Conservation (phyloP, 2,329 filamentous ascomycete genomes). For the Tolypocladium capitatum region DNA sequence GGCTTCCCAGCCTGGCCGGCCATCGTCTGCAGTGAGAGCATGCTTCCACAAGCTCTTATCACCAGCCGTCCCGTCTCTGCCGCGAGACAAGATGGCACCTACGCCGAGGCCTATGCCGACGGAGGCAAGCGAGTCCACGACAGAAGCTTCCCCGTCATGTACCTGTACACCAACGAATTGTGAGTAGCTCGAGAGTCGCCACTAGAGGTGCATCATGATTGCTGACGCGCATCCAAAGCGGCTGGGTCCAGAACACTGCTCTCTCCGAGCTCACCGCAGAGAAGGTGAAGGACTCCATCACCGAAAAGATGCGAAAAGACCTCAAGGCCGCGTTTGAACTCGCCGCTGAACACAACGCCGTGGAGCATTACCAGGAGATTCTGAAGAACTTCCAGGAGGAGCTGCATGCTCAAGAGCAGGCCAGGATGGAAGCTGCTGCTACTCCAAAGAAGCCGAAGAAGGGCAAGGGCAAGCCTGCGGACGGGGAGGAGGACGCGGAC, state of each 20-base stretch:
- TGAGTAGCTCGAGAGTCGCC: conserved; percentile 39
- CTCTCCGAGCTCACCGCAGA: conserved; percentile 65
- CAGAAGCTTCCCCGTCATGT: conserved; percentile 90
- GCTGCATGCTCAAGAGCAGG: conserved; percentile 40
- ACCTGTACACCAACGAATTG: conserved; percentile 92
- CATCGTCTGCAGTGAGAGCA: conserved; percentile 85
- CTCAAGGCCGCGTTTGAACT: conserved; percentile 68
- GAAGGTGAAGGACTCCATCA: conserved; percentile 53
- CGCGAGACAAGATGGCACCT: conserved; percentile 68
- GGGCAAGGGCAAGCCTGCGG: conserved; percentile 36
- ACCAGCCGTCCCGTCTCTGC: conserved; percentile 74
- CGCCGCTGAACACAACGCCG: conserved; percentile 62
- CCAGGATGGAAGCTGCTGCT: conserved; percentile 27
- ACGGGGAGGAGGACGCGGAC: conserved; percentile 44
- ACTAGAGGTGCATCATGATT: conserved; percentile 1
- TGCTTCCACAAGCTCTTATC: conserved; percentile 71
- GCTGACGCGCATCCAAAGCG: conserved; percentile 37
- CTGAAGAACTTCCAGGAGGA: conserved; percentile 58
- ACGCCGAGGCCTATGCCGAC: conserved; percentile 75
- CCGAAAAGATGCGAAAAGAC: conserved; percentile 68
- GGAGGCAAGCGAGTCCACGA: conserved; percentile 77
- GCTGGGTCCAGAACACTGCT: conserved; percentile 80
- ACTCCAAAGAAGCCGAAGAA: conserved; percentile 29
- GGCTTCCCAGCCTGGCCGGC: conserved; percentile 91
- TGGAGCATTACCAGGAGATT: conserved; percentile 74